phyloP scores from a whole-genome alignment of 2,329 filamentous ascomycete genomes.

The Fusarium piperis region DNA sequence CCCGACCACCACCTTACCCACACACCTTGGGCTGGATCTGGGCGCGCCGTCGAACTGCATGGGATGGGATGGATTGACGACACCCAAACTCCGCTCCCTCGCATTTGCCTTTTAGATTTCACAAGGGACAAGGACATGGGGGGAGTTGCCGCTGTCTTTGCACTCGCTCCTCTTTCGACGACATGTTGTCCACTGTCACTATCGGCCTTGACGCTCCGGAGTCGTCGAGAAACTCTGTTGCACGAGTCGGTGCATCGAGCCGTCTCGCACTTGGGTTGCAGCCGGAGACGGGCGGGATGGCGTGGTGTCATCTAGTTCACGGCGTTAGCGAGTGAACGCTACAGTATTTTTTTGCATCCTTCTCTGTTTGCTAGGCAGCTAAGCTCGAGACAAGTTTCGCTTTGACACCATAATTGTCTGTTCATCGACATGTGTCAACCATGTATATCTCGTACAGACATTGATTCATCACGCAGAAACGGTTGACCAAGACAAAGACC shows the following conservation, averaged over 20 bases:
- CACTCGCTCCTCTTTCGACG: conserved; percentile 12
- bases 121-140: neutral
- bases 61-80: conserved; percentile 16
- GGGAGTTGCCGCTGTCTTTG: neutral
- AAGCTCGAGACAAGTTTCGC: neutral
- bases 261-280: conserved; percentile 21
- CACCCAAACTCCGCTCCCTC: conserved; percentile 25
- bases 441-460: neutral
- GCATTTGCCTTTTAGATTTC: conserved; percentile 29
- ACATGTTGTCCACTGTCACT: neutral
- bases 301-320: conserved; percentile 16
- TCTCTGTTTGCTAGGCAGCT: neutral
- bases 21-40: neutral
- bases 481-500: neutral
- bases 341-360: neutral
- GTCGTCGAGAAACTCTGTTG: neutral
- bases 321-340: conserved; percentile 1
- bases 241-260: conserved; percentile 20
- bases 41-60: neutral
- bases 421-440: neutral
- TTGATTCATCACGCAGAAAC: neutral
- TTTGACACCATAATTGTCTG: neutral
- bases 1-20: conserved; percentile 26
- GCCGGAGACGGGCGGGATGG: conserved; percentile 24
- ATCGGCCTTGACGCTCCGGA: neutral